Evolutionary conservation across 2,329 filamentous ascomycete species (phyloP).

Genomic region (Lecanicillium sp.): DNA sequence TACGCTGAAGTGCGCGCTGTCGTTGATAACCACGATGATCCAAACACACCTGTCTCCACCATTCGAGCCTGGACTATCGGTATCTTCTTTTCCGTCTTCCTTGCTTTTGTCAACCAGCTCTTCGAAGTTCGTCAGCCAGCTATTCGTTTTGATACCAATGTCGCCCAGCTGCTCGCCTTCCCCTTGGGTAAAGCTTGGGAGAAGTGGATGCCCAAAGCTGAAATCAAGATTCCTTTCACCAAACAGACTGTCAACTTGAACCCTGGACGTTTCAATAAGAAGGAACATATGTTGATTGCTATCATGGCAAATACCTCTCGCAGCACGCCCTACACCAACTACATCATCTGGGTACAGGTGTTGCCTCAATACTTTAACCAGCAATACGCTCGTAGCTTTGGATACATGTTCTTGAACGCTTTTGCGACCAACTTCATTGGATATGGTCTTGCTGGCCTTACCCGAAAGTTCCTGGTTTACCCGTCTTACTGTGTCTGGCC

Average conservation of each 20-base stretch:
- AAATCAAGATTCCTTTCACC: slow-evolving; percentile 17
- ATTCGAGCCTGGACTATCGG: slow-evolving; percentile 27
- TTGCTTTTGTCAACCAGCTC: slow-evolving; percentile 27
- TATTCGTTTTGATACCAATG: slow-evolving; percentile 27
- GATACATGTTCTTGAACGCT: slow-evolving; percentile 35
- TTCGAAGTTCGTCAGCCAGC: slow-evolving; percentile 27
- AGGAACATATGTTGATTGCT: slow-evolving; percentile 43
- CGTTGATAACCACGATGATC: slow-evolving; percentile 30
- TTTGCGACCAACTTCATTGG: slow-evolving; percentile 40
- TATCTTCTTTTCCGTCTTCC: slow-evolving; percentile 22
- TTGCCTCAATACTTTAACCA: slow-evolving; percentile 36
- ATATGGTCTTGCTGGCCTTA: slow-evolving; percentile 36
- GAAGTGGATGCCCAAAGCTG: slow-evolving; percentile 21
- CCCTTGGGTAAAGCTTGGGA: slow-evolving; percentile 26
- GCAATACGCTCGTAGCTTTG: slow-evolving; percentile 29
- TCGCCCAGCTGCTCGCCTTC: slow-evolving; percentile 28
- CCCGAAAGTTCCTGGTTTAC: slow-evolving; percentile 35
- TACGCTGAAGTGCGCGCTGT: slow-evolving; percentile 30
- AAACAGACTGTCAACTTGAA: slow-evolving; percentile 29
- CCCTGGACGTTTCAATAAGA: slow-evolving; percentile 39
- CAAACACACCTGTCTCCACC: slow-evolving; percentile 25
- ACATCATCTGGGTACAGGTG: slow-evolving; percentile 35
- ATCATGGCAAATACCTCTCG: slow-evolving; percentile 43
- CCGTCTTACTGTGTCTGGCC: slow-evolving; percentile 40
- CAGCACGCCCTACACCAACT: slow-evolving; percentile 31